Evolutionary conservation across 2,329 filamentous ascomycete genomes (phyloP).

Genomic region (Thelonectria discophora): DNA sequence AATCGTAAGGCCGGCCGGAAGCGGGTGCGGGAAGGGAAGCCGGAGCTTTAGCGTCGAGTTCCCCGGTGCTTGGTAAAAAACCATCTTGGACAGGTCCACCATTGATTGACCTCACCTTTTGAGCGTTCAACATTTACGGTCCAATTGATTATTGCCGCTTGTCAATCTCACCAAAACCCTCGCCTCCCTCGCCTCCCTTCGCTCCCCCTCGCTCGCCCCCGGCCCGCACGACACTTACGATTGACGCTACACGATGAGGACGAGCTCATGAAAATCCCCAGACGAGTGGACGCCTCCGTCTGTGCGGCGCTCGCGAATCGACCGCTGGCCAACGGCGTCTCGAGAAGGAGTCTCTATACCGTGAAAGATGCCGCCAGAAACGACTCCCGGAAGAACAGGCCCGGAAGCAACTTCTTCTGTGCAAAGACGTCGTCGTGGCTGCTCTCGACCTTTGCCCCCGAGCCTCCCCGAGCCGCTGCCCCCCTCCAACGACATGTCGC

Average conservation of each 20-base stretch:
- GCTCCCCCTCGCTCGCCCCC: background rate
- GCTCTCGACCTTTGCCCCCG: conserved; percentile 51
- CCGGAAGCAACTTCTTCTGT: conserved; percentile 39
- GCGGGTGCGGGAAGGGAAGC: conserved; percentile 32
- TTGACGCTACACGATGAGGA: conserved; percentile 55
- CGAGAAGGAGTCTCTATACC: conserved; percentile 42
- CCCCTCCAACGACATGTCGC: conserved; percentile 28
- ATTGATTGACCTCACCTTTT: conserved; percentile 6
- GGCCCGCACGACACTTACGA: conserved; percentile 21
- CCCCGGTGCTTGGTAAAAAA: conserved; percentile 34
- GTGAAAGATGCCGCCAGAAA: conserved; percentile 26
- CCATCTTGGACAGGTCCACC: conserved; percentile 36
- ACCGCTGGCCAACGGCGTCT: conserved; percentile 46
- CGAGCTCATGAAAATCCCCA: conserved; percentile 68
- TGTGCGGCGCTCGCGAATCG: conserved; percentile 63
- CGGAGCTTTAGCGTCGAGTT: conserved; percentile 35
- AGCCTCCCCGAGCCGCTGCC: conserved; percentile 26
- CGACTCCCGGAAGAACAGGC: conserved; percentile 24
- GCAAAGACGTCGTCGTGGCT: conserved; percentile 51
- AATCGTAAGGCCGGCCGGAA: conserved; percentile 44
- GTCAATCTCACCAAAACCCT: background rate
- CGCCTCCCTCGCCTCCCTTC: no score
- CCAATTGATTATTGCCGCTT: no score
- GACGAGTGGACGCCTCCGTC: conserved; percentile 68
- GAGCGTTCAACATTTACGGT: background rate